Conservation (phyloP, 371 early-diverging fungal genomes). For the Thermomucor indicae-seudaticae region DNA sequence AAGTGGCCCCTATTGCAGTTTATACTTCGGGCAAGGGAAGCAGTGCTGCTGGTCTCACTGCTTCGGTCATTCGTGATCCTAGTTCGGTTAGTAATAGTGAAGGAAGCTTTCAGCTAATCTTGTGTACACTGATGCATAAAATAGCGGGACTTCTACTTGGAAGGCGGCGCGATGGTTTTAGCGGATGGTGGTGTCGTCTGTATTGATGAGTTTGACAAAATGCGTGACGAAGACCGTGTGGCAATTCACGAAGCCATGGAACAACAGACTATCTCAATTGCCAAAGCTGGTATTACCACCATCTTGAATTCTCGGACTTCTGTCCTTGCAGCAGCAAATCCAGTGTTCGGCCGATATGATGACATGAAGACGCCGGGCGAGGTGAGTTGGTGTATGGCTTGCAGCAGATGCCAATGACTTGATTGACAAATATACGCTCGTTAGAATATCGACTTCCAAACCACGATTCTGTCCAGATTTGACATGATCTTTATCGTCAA, state of each 20-base stretch:
- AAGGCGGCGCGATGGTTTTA: slow-evolving; percentile 99
- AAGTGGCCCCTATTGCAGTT: slow-evolving; percentile 95
- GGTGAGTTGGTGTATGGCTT: slow-evolving; percentile 23
- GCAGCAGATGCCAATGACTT: not conserved
- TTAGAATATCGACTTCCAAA: slow-evolving; percentile 99
- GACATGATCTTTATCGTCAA: slow-evolving; percentile 97
- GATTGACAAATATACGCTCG: not conserved
- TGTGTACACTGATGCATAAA: not conserved
- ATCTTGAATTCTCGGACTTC: slow-evolving; percentile 98
- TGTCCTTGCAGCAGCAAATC: slow-evolving; percentile 99
- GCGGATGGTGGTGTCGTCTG: slow-evolving; percentile 99
- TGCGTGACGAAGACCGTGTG: slow-evolving; percentile 99
- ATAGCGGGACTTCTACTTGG: slow-evolving; percentile 95
- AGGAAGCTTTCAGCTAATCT: not conserved
- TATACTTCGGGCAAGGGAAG: slow-evolving; percentile 99
- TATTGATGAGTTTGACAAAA: slow-evolving; percentile 99
- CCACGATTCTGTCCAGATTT: slow-evolving; percentile 97
- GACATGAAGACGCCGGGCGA: slow-evolving; percentile 97
- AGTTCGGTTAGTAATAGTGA: slow-evolving; percentile 55
- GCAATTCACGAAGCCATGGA: slow-evolving; percentile 99
- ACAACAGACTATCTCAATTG: slow-evolving; percentile 99
- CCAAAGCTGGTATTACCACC: slow-evolving; percentile 99
- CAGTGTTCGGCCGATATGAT: slow-evolving; percentile 99
- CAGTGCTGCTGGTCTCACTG: slow-evolving; percentile 99
- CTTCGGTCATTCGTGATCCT: slow-evolving; percentile 93